These are phyloP conservation scores for Croton setiger DNA, from an alignment of 441 rosid species.

Conservation along the genomic window DNA sequence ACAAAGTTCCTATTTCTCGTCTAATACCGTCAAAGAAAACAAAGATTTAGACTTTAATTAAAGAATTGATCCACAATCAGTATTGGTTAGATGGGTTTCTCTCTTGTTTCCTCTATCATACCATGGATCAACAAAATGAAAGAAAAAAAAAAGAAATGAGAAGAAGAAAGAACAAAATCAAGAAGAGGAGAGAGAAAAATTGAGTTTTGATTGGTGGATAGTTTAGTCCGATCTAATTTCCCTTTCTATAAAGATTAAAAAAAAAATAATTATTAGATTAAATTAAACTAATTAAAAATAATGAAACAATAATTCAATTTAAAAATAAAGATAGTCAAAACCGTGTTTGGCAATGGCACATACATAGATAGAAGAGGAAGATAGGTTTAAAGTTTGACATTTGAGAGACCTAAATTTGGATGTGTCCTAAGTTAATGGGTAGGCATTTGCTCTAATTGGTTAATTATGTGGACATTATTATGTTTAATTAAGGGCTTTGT, in stretches of 20 bases:
- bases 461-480: constrained; percentile 19
- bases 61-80: constrained; percentile 24
- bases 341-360: constrained; percentile 30
- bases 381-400: constrained; percentile 12
- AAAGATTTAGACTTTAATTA: constrained; percentile 22
- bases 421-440: constrained; percentile 43
- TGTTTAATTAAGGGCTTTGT: background rate
- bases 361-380: constrained; percentile 16
- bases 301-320: background rate
- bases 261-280: constrained; percentile 4
- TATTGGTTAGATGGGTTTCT: constrained; percentile 29
- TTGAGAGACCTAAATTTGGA: constrained; percentile 37
- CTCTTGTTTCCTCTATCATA: constrained; percentile 16
- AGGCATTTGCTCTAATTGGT: constrained; percentile 23
- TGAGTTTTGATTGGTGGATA: constrained; percentile 48
- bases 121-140: constrained; percentile 34
- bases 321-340: constrained; percentile 28
- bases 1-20: constrained; percentile 11
- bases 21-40: background rate
- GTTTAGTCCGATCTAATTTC: constrained; percentile 36
- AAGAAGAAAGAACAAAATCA: constrained; percentile 25
- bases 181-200: constrained; percentile 31
- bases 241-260: constrained; percentile 18
- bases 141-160: constrained; percentile 7
- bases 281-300: constrained; percentile 12